A percentile compares a stretch with the other conserved stretches of the same genome.
phyloP scores from a whole-genome alignment of 2,329 filamentous ascomycete genomes.

The Zasmidium citrigriseum region DNA sequence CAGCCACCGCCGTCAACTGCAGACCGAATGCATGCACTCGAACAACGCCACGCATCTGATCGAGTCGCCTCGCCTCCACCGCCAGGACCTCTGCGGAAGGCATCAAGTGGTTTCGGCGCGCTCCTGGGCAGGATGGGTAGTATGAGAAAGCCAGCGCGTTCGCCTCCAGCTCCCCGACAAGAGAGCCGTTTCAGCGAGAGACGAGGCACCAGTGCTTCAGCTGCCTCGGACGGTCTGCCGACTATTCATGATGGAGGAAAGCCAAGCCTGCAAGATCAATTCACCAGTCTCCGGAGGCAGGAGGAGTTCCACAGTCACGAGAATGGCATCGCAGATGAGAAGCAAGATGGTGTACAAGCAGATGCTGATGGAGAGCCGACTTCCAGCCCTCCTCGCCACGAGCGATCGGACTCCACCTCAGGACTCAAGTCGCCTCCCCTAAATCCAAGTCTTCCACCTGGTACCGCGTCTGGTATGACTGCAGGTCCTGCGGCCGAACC shows the following conservation, averaged over 20 bases:
- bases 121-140: slow-evolving; percentile 64
- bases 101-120: slow-evolving; percentile 87
- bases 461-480: slow-evolving; percentile 79
- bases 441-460: slow-evolving; percentile 73
- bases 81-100: slow-evolving; percentile 60
- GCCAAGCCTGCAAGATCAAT: slow-evolving; percentile 48
- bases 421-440: slow-evolving; percentile 59
- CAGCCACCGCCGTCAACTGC: slow-evolving; percentile 39
- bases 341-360: slow-evolving; percentile 34
- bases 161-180: slow-evolving; percentile 38
- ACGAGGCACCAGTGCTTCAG: slow-evolving; percentile 28
- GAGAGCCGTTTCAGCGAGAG: slow-evolving; percentile 26
- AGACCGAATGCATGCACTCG: slow-evolving; percentile 32
- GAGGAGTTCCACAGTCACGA: slow-evolving; percentile 41
- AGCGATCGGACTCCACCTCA: slow-evolving; percentile 26
- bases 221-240: slow-evolving; percentile 26
- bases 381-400: slow-evolving; percentile 21
- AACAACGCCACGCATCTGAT: slow-evolving; percentile 18
- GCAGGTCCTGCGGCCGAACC: slow-evolving; percentile 73
- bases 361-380: slow-evolving; percentile 38
- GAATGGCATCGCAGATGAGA: slow-evolving; percentile 21
- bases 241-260: slow-evolving; percentile 31
- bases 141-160: slow-evolving; percentile 59
- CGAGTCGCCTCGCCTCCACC: slow-evolving; percentile 38
- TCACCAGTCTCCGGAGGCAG: slow-evolving; percentile 47